Evolutionary conservation across 1,284 basidiomycete genomes (phyloP), one percentile per base, ranked within the genome.

Genomic region (Exobasidium rhododendri): DNA sequence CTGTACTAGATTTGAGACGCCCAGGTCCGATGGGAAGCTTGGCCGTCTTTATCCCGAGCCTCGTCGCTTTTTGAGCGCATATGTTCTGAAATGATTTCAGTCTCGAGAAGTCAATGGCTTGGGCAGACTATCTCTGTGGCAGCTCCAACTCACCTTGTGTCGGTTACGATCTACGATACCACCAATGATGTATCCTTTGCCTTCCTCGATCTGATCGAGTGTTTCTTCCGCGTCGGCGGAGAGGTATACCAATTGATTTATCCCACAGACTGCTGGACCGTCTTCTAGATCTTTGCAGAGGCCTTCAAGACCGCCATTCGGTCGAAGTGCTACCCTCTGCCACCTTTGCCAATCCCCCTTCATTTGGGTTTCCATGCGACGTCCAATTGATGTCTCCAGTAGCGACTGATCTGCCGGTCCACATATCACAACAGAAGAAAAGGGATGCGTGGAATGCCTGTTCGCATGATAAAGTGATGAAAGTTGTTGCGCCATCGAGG

Each of bases 131-230:
- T n/a, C n/a, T n/a, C n/a, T n/a, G n/a, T n/a, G n/a, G n/a, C n/a
- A n/a, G n/a, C n/a, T n/a, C n/a, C n/a, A n/a, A 17, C 35, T 40
- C 35, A 40, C 35, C 35, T 97, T 98, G 84, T 97, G 90, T 40
- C 94, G 88, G 82, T 99, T 99, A 72, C 90, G 90, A 80, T 99
- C 96, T 64, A 90, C 90, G 68, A 99, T 90, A 14, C 94, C 96
- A 32, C 96, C 96, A 62, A 99, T 93, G 69, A 99, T 87, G 79
- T 98, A 98, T 2, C 88, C 89, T 78, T 93, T 91, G 59, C 88
- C 87, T 66, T 90, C 87, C 62, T 85, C 87, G 53, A 99, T 85
- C 65, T 88, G 86, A 7, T 83, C 82, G 45, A 98, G 83, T 78
- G 94, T 91, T 59, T 94, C 86, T 52, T 88, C 85, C 4, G 94